A percentile compares a stretch with the other conserved stretches of the same genome.
Conservation (phyloP, 2,329 filamentous ascomycete genomes). For the Akanthomyces uredinophilus region DNA sequence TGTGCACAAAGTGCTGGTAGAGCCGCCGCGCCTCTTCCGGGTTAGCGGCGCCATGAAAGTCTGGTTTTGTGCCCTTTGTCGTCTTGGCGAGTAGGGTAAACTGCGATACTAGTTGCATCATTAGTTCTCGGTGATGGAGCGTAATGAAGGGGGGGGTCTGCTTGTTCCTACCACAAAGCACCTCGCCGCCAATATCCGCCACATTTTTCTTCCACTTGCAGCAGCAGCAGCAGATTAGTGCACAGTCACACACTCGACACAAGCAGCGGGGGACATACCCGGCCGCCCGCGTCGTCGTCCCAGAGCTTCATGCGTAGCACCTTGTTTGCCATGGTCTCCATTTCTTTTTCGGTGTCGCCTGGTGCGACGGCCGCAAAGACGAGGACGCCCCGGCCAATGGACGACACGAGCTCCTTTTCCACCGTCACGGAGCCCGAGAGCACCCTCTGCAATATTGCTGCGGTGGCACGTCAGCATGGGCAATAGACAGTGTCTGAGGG, state of each 20-base stretch:
- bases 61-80: constrained; percentile 93
- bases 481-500: neutral
- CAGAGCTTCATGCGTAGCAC: constrained; percentile 87
- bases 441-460: constrained; percentile 89
- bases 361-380: constrained; percentile 89
- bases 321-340: constrained; percentile 76
- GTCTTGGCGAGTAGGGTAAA: constrained; percentile 90
- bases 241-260: constrained; percentile 13
- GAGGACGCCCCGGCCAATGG: constrained; percentile 82
- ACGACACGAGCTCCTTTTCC: constrained; percentile 82
- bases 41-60: constrained; percentile 84
- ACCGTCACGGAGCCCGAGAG: constrained; percentile 94
- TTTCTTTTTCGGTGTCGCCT: constrained; percentile 85
- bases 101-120: constrained; percentile 67
- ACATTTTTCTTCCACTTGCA: constrained; percentile 84
- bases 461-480: constrained; percentile 17
- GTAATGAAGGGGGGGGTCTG: no score
- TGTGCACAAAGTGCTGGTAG: constrained; percentile 78
- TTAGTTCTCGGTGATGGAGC: neutral
- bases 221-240: constrained; percentile 15
- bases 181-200: constrained; percentile 80
- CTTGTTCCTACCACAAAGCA: constrained; percentile 71
- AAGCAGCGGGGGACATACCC: constrained; percentile 40
- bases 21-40: constrained; percentile 73
- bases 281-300: constrained; percentile 71